Evolutionary conservation across 768 basidiomycete genomes (phyloP).

Genomic region (Boletellus emodensis): DNA sequence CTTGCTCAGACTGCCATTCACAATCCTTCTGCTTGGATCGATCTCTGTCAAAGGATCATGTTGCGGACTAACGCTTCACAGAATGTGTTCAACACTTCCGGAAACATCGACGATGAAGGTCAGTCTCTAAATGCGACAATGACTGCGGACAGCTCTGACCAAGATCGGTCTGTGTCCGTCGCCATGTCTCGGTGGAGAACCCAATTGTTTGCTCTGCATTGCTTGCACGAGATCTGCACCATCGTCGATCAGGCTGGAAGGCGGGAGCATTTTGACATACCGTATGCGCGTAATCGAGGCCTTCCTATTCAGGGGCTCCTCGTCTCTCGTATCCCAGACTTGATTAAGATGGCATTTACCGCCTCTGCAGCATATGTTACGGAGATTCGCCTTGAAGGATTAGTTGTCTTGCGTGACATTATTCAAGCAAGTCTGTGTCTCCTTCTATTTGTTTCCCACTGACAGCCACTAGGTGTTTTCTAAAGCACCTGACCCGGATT

Average conservation of each 20-base stretch:
- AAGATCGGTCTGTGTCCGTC: slow-evolving; percentile 34
- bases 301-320: slow-evolving; percentile 60
- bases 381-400: slow-evolving; percentile 88
- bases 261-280: slow-evolving; percentile 80
- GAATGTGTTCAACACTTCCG: slow-evolving; percentile 60
- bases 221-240: slow-evolving; percentile 83
- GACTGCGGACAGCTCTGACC: slow-evolving; percentile 26
- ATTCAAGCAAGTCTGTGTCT: slow-evolving; percentile 60
- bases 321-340: slow-evolving; percentile 81
- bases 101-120: slow-evolving; percentile 82
- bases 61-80: slow-evolving; percentile 85
- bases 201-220: slow-evolving; percentile 90
- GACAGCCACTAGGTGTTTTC: slow-evolving; percentile 69
- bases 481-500: slow-evolving; percentile 84
- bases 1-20: slow-evolving; percentile 89
- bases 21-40: slow-evolving; percentile 97
- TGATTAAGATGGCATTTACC: slow-evolving; percentile 97
- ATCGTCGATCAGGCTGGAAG: slow-evolving; percentile 70
- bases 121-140: slow-evolving; percentile 76
- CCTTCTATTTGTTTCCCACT: not conserved
- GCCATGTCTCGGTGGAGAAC: slow-evolving; percentile 90
- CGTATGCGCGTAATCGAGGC: slow-evolving; percentile 60
- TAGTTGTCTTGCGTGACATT: slow-evolving; percentile 86
- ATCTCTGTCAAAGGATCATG: slow-evolving; percentile 97
- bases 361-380: slow-evolving; percentile 96